Evolutionary conservation across 2,329 filamentous ascomycete genomes (phyloP).

Genomic region (Diatrype stigma): DNA sequence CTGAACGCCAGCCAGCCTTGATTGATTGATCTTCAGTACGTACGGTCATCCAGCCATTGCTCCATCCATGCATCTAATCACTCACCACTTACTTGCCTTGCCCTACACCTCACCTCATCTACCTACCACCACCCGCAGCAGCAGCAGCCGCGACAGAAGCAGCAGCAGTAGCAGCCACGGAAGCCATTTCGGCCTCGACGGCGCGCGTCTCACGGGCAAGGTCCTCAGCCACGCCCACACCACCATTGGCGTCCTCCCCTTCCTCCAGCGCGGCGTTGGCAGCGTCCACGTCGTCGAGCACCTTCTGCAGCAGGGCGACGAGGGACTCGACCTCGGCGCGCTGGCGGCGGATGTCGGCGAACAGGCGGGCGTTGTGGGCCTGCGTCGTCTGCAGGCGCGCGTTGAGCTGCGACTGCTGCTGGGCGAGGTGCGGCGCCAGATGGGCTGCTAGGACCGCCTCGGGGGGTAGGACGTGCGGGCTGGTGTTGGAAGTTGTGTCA

Average conservation of each 20-base stretch:
- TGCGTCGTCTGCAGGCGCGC: slow-evolving; percentile 54
- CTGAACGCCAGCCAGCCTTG: too few species aligned
- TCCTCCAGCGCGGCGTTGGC: slow-evolving; percentile 43
- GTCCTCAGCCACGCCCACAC: slow-evolving; percentile 41
- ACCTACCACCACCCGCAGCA: neutral
- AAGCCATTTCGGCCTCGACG: slow-evolving; percentile 37
- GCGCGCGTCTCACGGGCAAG: slow-evolving; percentile 47
- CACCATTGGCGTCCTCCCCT: too few species aligned
- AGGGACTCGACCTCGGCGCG: slow-evolving; percentile 51
- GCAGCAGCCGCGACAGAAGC: slow-evolving; percentile 6
- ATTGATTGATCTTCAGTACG: too few species aligned
- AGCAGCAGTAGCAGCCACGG: neutral
- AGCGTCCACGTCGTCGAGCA: slow-evolving; percentile 50
- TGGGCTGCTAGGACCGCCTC: slow-evolving; percentile 50
- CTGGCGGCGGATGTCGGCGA: slow-evolving; percentile 48
- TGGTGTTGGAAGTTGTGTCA: slow-evolving; percentile 6
- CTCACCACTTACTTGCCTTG: neutral
- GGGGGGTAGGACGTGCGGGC: slow-evolving; percentile 55
- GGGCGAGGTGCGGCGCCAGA: slow-evolving; percentile 46
- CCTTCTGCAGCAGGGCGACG: slow-evolving; percentile 44
- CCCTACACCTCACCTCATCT: neutral
- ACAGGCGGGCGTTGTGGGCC: slow-evolving; percentile 51
- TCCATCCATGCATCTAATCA: too few species aligned
- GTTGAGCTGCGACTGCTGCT: slow-evolving; percentile 53
- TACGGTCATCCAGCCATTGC: too few species aligned